Evolutionary conservation across 768 basidiomycete genomes (phyloP).

Genomic region (Phylloporus sp.): DNA sequence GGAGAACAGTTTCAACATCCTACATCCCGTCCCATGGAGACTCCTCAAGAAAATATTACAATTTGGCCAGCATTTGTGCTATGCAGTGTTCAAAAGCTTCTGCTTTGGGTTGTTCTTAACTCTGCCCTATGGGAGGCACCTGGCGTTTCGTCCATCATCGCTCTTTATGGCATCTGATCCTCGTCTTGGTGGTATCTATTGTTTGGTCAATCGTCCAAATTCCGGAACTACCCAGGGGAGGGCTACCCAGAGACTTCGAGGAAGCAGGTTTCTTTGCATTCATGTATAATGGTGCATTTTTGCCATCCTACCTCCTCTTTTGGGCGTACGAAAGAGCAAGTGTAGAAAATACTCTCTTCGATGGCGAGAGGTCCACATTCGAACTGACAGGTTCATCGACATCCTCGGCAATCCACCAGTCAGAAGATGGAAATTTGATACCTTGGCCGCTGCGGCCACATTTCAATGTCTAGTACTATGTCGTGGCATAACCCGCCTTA

Average conservation of each 20-base stretch:
- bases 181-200: too few species aligned
- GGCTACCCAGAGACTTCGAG: too few species aligned
- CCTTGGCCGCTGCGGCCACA: slow-evolving; percentile 1
- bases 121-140: too few species aligned
- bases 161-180: background rate
- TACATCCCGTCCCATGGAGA: background rate
- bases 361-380: background rate
- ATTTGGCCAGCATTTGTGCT: background rate
- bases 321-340: background rate
- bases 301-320: background rate
- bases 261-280: background rate
- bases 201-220: too few species aligned
- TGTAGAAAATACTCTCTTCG: background rate
- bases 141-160: background rate
- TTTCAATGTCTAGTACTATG: slow-evolving; percentile 7
- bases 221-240: too few species aligned
- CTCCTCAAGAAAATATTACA: background rate
- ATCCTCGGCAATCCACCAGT: slow-evolving; percentile 3
- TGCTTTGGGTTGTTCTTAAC: background rate
- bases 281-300: background rate
- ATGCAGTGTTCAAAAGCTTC: background rate
- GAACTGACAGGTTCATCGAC: slow-evolving; percentile 2
- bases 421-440: slow-evolving; percentile 2
- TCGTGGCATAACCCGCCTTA: background rate
- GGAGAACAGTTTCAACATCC: slow-evolving; percentile 2